phyloP scores from a whole-genome alignment of 208 protist genomes.

The Eutreptiella sp. region DNA sequence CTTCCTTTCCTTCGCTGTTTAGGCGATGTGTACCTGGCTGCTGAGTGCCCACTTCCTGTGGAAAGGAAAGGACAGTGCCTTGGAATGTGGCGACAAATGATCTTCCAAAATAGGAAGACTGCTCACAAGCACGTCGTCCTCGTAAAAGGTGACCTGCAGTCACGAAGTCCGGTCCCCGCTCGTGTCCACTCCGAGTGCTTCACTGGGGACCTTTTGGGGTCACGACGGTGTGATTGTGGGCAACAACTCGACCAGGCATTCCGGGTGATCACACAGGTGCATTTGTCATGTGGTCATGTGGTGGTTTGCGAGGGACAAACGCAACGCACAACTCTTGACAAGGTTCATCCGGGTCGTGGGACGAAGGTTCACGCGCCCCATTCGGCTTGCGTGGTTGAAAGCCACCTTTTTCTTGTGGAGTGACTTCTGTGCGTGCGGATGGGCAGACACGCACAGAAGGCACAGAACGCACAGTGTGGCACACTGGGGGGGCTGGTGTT shows the following conservation, averaged over 20 bases:
- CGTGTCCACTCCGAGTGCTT: conserved; percentile 47
- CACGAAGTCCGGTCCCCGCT: conserved; percentile 6
- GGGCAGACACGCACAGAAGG: no score
- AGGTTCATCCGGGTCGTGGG: no score
- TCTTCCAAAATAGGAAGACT: conserved; percentile 9
- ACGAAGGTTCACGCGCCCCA: no score
- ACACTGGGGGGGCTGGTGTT: no score
- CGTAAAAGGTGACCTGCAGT: conserved; percentile 16
- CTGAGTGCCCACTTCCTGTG: conserved; percentile 30
- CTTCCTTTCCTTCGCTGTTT: neutral
- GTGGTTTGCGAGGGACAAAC: no score
- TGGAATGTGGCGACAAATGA: conserved; percentile 32
- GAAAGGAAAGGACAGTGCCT: conserved; percentile 20
- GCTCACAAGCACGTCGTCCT: conserved; percentile 28
- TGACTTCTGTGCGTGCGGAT: no score
- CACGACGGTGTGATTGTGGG: conserved; percentile 42
- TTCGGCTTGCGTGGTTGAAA: no score
- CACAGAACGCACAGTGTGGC: no score
- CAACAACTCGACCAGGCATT: conserved; percentile 37
- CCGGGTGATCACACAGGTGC: conserved; percentile 6
- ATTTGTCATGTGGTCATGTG: no score
- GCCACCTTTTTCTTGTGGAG: no score
- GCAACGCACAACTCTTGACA: no score
- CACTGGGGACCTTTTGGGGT: conserved; percentile 44
- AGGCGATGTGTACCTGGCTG: conserved; percentile 6